Conservation (phyloP, 257 asterid species). For the Solanum phureja region DNA sequence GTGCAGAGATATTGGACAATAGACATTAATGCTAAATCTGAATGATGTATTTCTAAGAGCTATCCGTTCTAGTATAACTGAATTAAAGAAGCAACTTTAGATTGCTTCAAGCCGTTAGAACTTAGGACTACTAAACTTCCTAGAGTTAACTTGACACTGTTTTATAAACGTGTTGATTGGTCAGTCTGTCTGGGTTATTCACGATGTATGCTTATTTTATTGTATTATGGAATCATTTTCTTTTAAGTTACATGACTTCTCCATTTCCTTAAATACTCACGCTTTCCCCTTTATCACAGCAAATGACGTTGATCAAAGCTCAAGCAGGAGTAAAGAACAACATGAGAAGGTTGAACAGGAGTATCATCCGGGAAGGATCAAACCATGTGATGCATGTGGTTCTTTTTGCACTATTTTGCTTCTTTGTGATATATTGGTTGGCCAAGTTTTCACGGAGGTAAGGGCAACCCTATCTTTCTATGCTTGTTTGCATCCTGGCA, state of each 20-base stretch:
- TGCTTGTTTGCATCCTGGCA: background rate
- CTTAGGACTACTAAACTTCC: background rate
- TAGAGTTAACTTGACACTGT: background rate
- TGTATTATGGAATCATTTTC: background rate
- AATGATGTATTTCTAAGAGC: background rate
- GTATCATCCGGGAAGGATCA: slow-evolving; percentile 82
- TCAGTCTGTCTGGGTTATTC: background rate
- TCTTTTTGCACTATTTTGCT: slow-evolving; percentile 65
- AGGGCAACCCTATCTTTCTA: background rate
- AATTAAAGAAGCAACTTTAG: background rate
- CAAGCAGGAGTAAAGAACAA: slow-evolving; percentile 96
- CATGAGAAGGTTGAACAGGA: slow-evolving; percentile 75
- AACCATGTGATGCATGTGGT: slow-evolving; percentile 80
- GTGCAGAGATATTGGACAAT: background rate
- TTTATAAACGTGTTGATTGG: background rate
- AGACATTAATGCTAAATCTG: background rate
- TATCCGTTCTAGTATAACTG: background rate
- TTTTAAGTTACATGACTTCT: background rate
- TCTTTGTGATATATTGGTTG: slow-evolving; percentile 57
- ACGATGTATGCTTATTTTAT: background rate
- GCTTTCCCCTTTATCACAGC: slow-evolving; percentile 33
- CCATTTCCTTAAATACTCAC: background rate
- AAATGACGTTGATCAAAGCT: slow-evolving; percentile 87
- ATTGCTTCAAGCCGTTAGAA: background rate
- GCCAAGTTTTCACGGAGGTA: slow-evolving; percentile 60